Base-by-base conservation (phyloP, 2,329 filamentous ascomycete species). In the Elsinoe batatas region DNA sequence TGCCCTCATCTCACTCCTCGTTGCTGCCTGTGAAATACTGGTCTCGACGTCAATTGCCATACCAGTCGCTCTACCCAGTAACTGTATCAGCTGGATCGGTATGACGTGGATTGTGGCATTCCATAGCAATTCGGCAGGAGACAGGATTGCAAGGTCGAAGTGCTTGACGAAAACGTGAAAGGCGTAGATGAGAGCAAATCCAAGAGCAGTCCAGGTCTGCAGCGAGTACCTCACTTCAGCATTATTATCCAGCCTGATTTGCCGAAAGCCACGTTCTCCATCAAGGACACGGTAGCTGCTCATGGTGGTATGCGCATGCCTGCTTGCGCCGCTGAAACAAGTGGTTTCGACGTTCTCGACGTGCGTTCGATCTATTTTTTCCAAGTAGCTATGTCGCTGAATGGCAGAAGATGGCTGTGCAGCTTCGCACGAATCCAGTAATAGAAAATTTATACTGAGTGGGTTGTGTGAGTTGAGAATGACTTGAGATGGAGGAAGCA, bases 1-100 rank as follows among this genome's bases (percentile, higher is more conserved):
- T 1, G 68, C 65, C 53, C 69, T 64, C 32, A 57, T 64, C 58
- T 69, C 53, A 44, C 47, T 37, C 4, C 5, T 43, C 7, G 43
- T 51, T 11, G 11, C 22, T 13, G 53, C 35, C 30, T 40, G 5
- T 1, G 37, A 47, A 18, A 42, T 43, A 12, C 33, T 49, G 11
- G 46, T n/a, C 13, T 32, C 54, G 2, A 50, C 36, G 17, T 53
- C 40, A 5, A 51, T 18, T 5, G 54, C 42, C n/a, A 54, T 38
- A 22, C 18, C 17, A 5, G 56, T 56, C 36, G 53, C 44, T 30
- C 22, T 42, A 17, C 83, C 79, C 61, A 84, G 59, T 54, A 76
- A 71, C 69, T 81, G 78, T 35, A 88, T 68, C 1, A 86, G 63
- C 22, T 71, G 70, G 13, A 76, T 72, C 1, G 85, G 85, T 12